Base-by-base conservation (phyloP, 2,329 filamentous ascomycete genomes). In the Trichoderma pleuroti region DNA sequence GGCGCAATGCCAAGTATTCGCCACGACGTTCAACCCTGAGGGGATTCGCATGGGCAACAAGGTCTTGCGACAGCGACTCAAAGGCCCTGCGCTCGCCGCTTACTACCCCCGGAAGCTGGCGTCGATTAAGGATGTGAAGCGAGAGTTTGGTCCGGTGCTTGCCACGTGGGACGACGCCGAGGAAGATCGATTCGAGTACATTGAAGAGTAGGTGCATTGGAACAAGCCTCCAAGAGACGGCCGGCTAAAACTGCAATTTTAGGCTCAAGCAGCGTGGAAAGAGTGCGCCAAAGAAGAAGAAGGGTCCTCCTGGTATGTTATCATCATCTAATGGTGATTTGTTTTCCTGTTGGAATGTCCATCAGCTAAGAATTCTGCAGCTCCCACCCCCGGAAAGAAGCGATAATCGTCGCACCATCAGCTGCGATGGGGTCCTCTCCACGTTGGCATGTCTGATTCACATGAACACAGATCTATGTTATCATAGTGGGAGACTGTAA, bases 1-100 rank as follows among this genome's bases (percentile, higher is more conserved):
- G 94, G 88, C 88, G 78, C 94, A 94, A 91, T 97, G 93, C 86
- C 89, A 91, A 80, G 89, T 98, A 84, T 99, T 98, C 86, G 91
- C 91, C 77, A 93, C 92, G 64, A 94, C 91, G 67, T 98, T 90
- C 86, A 99, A 99, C 82, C 96, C 96, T 30, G 87, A 93, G 69
- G 85, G 90, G 75, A 81, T 92, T 72, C 93, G 96, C 73, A 89
- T 93, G 75, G 96, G 96, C 78, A 98, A 96, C 84, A 97, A 96
- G 82, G 86, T 99, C 80, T 86, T 99, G 72, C 93, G 94, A 78
- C 92, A 98, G 81, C 90, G 94, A 78, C 85, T 98, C 73, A 90
- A 88, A 78, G 96, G 96, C n/a, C 93, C 94, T 34, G 84, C 92
- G 0, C 83, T 98, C 74, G 92, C 91, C 49, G 87, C 93, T 71